Percentiles rank a stretch among this genome's conserved stretches.
phyloP scores from a whole-genome alignment of 2,329 filamentous ascomycete species.

The Plenodomus biglobosus region DNA sequence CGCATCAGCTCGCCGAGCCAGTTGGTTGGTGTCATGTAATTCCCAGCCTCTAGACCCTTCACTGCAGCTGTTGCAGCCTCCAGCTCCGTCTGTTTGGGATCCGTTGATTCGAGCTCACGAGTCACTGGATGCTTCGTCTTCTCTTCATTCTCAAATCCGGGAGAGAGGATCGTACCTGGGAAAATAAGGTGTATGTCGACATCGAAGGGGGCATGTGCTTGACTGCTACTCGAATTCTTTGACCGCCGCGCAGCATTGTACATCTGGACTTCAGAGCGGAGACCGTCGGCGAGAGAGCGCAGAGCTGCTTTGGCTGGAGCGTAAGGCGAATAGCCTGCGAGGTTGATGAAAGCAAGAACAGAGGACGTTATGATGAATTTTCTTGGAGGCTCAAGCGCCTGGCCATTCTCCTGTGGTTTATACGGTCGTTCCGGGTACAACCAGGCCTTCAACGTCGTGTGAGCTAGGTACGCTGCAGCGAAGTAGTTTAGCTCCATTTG shows the following conservation, averaged over 20 bases:
- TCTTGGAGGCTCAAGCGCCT: slow-evolving; percentile 49
- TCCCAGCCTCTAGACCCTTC: slow-evolving; percentile 72
- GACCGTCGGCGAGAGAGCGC: slow-evolving; percentile 76
- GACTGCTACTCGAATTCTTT: slow-evolving; percentile 21
- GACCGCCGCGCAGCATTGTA: slow-evolving; percentile 68
- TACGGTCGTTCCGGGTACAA: slow-evolving; percentile 50
- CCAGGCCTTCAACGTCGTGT: slow-evolving; percentile 77
- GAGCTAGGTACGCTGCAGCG: slow-evolving; percentile 81
- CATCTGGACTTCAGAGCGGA: slow-evolving; percentile 80
- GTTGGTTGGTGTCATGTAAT: slow-evolving; percentile 77
- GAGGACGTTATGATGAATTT: slow-evolving; percentile 90
- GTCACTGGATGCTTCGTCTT: slow-evolving; percentile 78
- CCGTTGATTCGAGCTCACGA: slow-evolving; percentile 75
- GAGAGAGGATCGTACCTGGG: slow-evolving; percentile 78
- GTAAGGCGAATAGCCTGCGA: slow-evolving; percentile 84
- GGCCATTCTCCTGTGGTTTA: slow-evolving; percentile 34
- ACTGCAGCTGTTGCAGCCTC: slow-evolving; percentile 73
- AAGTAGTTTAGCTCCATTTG: slow-evolving; percentile 96
- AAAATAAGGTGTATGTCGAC: slow-evolving; percentile 81
- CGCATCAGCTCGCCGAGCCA: slow-evolving; percentile 73
- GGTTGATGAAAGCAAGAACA: slow-evolving; percentile 70
- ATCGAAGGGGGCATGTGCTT: slow-evolving; percentile 57
- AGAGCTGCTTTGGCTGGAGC: slow-evolving; percentile 83
- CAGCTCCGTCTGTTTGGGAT: slow-evolving; percentile 76
- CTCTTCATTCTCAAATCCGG: slow-evolving; percentile 76